These are phyloP conservation scores for Sporothrix curviconia DNA, from an alignment of 2,329 filamentous ascomycete genomes.

Conservation along the genomic window DNA sequence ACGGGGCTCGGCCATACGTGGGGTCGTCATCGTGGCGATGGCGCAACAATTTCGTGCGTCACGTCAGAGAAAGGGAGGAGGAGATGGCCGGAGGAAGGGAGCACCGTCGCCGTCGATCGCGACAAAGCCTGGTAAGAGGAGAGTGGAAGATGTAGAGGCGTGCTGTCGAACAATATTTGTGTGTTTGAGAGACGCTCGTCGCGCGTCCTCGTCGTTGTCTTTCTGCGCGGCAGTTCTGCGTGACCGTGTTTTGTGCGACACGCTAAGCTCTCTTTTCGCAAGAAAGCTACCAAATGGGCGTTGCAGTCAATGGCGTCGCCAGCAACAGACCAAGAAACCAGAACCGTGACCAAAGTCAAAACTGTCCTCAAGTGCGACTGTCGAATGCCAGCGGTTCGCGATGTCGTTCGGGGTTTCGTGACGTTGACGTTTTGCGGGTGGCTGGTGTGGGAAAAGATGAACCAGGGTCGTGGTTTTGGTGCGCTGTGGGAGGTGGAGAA, in stretches of 20 bases:
- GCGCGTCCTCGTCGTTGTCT: no score
- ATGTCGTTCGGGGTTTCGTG: background rate
- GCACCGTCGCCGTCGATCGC: background rate
- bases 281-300: no score
- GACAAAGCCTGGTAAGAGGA: background rate
- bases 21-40: conserved; percentile 7
- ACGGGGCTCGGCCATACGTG: conserved; percentile 1
- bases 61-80: background rate
- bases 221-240: no score
- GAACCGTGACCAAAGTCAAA: background rate
- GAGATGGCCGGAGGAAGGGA: background rate
- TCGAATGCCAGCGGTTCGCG: background rate
- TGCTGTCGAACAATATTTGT: no score
- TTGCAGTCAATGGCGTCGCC: no score
- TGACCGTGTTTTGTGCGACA: no score
- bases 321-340: no score
- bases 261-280: no score
- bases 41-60: background rate
- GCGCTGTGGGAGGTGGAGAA: background rate
- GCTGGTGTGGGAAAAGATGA: conserved; percentile 3
- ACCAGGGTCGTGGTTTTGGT: background rate
- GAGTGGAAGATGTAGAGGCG: no score
- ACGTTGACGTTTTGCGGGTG: background rate
- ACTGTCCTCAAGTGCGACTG: background rate
- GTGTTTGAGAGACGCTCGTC: no score